A percentile compares a stretch with the other conserved stretches of the same genome.
Conservation (phyloP, 176 grass and related monocot genomes). For the Bonia amplexicaulis region DNA sequence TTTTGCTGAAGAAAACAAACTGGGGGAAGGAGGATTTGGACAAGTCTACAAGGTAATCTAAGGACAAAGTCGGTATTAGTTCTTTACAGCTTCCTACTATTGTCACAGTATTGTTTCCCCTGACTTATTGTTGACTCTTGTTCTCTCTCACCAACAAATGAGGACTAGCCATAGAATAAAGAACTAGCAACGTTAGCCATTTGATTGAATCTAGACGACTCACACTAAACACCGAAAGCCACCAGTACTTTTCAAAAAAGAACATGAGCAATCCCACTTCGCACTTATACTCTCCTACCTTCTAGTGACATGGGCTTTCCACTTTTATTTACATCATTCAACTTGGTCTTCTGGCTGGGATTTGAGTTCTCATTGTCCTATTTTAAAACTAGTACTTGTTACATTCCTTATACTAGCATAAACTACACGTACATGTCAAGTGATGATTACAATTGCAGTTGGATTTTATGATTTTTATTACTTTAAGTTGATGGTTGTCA, state of each 20-base stretch:
- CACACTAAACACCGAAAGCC: background rate
- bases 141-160: constrained; percentile 3
- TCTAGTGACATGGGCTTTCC: background rate
- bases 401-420: background rate
- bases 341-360: background rate
- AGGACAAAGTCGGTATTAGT: background rate
- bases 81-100: background rate
- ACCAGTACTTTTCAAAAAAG: background rate
- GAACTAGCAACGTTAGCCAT: background rate
- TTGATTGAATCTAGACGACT: background rate
- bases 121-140: background rate
- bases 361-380: background rate
- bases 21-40: constrained; percentile 68
- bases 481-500: background rate
- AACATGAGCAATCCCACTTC: background rate
- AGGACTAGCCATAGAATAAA: background rate
- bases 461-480: background rate
- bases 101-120: background rate
- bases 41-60: constrained; percentile 52
- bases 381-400: background rate
- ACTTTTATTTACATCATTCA: background rate
- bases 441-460: background rate
- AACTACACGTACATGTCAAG: background rate
- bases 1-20: constrained; percentile 49
- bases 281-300: background rate